Evolutionary conservation across 2,329 filamentous ascomycete genomes (phyloP), one percentile per base, ranked within the genome.

Genomic region (Xylaria sp.): DNA sequence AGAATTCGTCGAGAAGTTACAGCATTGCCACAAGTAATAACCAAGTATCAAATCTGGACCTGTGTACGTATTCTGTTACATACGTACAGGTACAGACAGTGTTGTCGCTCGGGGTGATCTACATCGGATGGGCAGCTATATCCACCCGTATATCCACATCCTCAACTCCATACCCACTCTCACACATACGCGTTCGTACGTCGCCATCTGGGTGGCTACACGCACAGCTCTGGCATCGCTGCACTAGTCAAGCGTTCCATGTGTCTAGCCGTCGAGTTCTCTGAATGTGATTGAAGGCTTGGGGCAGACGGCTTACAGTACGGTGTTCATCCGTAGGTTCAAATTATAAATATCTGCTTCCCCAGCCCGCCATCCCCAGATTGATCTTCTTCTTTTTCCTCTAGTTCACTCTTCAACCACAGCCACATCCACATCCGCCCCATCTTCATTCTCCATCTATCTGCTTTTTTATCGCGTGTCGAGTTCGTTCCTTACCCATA

Each of bases 401-500:
- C 21, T 49, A 61, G 23, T 53, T 53, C 21, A 28, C 40, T 28
- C 46, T 14, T 60, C 57, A 46, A 40, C 56, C 53, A 53, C 19
- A 4, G 12, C n/a, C n/a, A 28, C 53, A 62, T 35, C 38, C 47
- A 47, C 50, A 51, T 21, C 14, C 17, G 25, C 14, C 23, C 45
- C 45, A 28, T 47, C 45, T 7, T n/a, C n/a, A n/a, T n/a, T 23
- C 54, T 55, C 57, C 40, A 59, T 65, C 43, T 65, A 61, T 9
- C 69, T 70, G 64, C 47, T 71, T 73, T 73, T 68, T 53, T 46
- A 61, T 68, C 63, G 73, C 73, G 72, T 74, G 73, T 74, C 52
- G 73, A 75, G 73, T 74, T 75, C 73, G 72, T 69, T 75, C 73
- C 49, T 75, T 75, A 75, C 71, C 59, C 62, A 63, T 55, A 67